Base-by-base conservation (phyloP, 306 rosid genomes). In the Quercus rubra region DNA sequence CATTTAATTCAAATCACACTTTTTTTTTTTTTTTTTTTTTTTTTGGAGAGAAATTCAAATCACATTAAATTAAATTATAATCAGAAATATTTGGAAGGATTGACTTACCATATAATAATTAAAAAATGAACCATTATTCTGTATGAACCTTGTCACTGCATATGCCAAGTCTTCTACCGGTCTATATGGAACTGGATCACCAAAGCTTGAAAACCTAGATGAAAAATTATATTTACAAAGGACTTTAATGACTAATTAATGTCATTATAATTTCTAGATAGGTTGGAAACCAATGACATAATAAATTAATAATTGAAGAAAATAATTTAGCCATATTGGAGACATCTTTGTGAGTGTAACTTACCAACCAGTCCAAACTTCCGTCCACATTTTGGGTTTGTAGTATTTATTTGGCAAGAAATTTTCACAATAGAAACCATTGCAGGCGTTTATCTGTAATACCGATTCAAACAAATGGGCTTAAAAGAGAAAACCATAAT, bases 351-450 rank as follows among this genome's bases (percentile, higher is more conserved):
- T 59, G 82, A 86, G 79, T 35, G 28, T 59, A 82, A 86, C 86
- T 78, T 82, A 95, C 99, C 99, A 96, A 61, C 98, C 89, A 81
- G 91, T 88, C 99, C 99, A 95, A 41, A 83, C 86, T 82, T 95
- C 99, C 8, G 99, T 96, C 97, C 97, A 96, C 92, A 96, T 87
- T 80, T 93, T 96, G 74, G 99, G 99, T 77, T 90, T 96, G 64
- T 89, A 86, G 14, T 69, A 41, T 79, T 84, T 73, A 87, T 93
- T 93, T 25, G 99, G 98, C 11, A 66, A 82, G 82, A 85, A 96
- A 54, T 88, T 87, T 77, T 96, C 98, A 64, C 98, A 96, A 82
- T 96, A 96, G 79, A 69, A 96, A 6, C 88, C 99, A 85, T 96
- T 96, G 89, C 98, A 96, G 71, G 99, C 83, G 71, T 93, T 88